These are phyloP conservation scores for Calonectria pseudoturangicola DNA, from an alignment of 2,329 filamentous ascomycete genomes.

Conservation along the genomic window DNA sequence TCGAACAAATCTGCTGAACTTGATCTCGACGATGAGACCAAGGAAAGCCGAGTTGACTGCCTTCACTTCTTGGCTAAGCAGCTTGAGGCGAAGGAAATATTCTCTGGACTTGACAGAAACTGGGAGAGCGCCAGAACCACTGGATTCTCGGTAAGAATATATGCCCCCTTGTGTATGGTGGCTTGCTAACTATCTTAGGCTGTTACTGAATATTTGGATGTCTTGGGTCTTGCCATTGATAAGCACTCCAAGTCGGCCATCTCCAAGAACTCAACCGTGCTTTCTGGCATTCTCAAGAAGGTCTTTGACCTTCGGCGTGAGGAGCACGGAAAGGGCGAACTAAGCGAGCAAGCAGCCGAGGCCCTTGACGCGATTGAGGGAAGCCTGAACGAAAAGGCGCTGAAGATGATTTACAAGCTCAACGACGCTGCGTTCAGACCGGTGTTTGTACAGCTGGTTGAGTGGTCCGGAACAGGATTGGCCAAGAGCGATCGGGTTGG, in stretches of 20 bases:
- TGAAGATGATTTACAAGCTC: conserved; percentile 97
- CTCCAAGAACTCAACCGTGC: conserved; percentile 81
- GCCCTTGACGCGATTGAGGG: conserved; percentile 77
- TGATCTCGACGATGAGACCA: conserved; percentile 76
- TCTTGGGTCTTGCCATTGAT: conserved; percentile 83
- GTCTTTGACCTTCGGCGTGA: conserved; percentile 80
- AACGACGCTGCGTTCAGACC: conserved; percentile 96
- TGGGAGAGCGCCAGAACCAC: conserved; percentile 79
- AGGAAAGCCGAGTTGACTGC: conserved; percentile 80
- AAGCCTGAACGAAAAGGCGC: conserved; percentile 79
- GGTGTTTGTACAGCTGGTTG: conserved; percentile 89
- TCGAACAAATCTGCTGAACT: conserved; percentile 83
- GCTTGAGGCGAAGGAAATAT: conserved; percentile 84
- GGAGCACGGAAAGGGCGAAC: conserved; percentile 68
- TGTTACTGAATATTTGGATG: conserved; percentile 79
- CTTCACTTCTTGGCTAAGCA: conserved; percentile 85
- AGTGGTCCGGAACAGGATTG: conserved; percentile 81
- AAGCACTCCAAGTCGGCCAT: conserved; percentile 86
- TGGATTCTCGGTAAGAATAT: conserved; percentile 75
- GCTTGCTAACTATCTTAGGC: conserved; percentile 70
- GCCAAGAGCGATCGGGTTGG: conserved; percentile 77
- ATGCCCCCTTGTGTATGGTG: neutral
- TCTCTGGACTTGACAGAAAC: conserved; percentile 82
- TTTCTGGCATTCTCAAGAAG: conserved; percentile 80
- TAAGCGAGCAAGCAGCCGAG: conserved; percentile 64